Conservation (phyloP, 2,329 filamentous ascomycete species). For the Annulohypoxylon truncatum region DNA sequence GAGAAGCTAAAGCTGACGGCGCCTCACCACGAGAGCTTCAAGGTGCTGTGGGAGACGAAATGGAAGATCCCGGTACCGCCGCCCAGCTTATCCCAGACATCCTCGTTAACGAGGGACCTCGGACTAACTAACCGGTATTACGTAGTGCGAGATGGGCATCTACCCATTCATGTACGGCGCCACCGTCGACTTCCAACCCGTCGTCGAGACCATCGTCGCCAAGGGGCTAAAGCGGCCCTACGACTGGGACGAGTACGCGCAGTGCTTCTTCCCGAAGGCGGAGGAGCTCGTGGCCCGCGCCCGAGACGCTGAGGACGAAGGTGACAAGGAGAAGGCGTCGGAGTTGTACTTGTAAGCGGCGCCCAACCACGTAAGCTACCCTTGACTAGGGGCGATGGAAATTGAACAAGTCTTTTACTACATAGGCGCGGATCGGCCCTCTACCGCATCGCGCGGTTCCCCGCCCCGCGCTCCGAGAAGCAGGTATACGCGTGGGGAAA, state of each 20-base stretch:
- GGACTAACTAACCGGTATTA: constrained; percentile 4
- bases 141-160: constrained; percentile 50
- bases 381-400: too few species aligned
- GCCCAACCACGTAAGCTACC: not conserved
- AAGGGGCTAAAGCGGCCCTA: constrained; percentile 45
- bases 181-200: constrained; percentile 50
- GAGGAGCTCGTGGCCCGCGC: constrained; percentile 45
- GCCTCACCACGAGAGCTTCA: constrained; percentile 46
- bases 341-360: constrained; percentile 49
- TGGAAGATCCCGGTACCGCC: constrained; percentile 45
- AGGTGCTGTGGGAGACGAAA: constrained; percentile 48
- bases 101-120: not conserved
- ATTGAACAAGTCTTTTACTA: too few species aligned
- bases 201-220: constrained; percentile 47
- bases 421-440: constrained; percentile 50
- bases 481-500: constrained; percentile 47
- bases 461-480: constrained; percentile 47
- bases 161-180: constrained; percentile 53
- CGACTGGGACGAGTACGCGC: constrained; percentile 53
- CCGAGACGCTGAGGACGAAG: constrained; percentile 33
- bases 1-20: constrained; percentile 42
- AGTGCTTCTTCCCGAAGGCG: constrained; percentile 50
- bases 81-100: too few species aligned
- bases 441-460: constrained; percentile 53
- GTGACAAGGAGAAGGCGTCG: constrained; percentile 46